These are phyloP conservation scores for Hysterangium stoloniferum DNA, from an alignment of 768 basidiomycete species.

Conservation along the genomic window DNA sequence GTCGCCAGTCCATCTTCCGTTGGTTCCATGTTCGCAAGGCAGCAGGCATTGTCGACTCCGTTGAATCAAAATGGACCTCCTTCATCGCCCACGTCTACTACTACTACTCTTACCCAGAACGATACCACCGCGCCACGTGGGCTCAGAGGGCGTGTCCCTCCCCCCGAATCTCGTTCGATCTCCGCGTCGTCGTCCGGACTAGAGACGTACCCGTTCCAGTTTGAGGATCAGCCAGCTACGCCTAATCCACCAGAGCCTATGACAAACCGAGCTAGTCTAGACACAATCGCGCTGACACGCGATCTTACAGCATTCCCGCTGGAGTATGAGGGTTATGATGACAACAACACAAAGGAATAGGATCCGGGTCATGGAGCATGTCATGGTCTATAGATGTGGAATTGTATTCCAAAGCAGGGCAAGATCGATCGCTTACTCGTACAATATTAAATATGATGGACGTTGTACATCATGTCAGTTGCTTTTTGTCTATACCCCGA, in stretches of 20 bases:
- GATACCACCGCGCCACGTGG: background rate
- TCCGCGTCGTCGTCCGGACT: too few relatives aligned
- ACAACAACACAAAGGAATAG: too few relatives aligned
- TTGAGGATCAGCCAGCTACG: constrained; percentile 23
- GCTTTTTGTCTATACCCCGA: too few relatives aligned
- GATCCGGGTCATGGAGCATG: too few relatives aligned
- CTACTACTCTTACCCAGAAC: constrained; percentile 1
- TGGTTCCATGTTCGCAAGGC: constrained; percentile 2
- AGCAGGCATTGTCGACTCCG: constrained; percentile 6
- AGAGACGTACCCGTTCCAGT: constrained; percentile 81
- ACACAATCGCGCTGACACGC: constrained; percentile 75
- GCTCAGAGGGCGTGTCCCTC: too few relatives aligned
- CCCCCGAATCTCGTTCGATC: too few relatives aligned
- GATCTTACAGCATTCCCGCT: constrained; percentile 82
- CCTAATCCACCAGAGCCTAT: background rate
- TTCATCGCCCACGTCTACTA: constrained; percentile 12
- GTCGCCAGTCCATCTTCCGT: background rate
- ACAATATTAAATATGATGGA: too few relatives aligned
- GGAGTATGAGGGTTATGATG: constrained; percentile 55
- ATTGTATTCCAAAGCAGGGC: too few relatives aligned
- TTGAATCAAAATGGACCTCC: constrained; percentile 4
- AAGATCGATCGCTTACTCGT: too few relatives aligned
- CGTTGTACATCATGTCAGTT: too few relatives aligned
- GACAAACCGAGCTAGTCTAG: constrained; percentile 60
- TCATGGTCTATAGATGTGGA: too few relatives aligned